These are phyloP conservation scores for Gossypium gossypioides DNA, from an alignment of 441 rosid species.

Conservation along the genomic window DNA sequence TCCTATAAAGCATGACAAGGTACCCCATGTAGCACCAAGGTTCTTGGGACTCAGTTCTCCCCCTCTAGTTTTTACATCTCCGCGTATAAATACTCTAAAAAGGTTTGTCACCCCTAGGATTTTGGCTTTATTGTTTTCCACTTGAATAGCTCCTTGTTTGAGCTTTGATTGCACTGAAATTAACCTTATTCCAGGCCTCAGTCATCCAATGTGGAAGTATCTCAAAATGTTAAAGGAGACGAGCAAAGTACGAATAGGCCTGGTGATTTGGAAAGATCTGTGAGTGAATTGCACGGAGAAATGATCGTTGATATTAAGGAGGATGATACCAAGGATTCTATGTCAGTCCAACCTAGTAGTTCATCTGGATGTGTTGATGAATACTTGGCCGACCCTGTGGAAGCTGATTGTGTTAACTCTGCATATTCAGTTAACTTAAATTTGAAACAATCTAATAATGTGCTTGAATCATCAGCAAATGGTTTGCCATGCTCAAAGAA, in stretches of 20 bases:
- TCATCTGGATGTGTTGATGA: slow-evolving; percentile 33
- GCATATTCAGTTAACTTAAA: slow-evolving; percentile 1
- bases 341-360: slow-evolving; percentile 24
- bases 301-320: slow-evolving; percentile 7
- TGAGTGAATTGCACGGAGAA: background rate
- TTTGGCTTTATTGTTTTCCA: background rate
- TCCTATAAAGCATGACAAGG: slow-evolving; percentile 33
- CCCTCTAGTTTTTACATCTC: slow-evolving; percentile 43
- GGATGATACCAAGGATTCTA: slow-evolving; percentile 13
- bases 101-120: slow-evolving; percentile 25
- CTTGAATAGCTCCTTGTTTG: background rate
- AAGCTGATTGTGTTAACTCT: slow-evolving; percentile 27
- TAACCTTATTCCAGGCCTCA: slow-evolving; percentile 25
- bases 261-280: slow-evolving; percentile 18
- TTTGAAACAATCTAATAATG: slow-evolving; percentile 11
- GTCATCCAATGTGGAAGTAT: slow-evolving; percentile 13
- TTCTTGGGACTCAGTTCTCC: slow-evolving; percentile 36
- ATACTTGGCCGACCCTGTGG: slow-evolving; percentile 33
- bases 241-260: slow-evolving; percentile 4
- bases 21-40: slow-evolving; percentile 26
- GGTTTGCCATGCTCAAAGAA: slow-evolving; percentile 4
- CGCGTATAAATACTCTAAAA: slow-evolving; percentile 21
- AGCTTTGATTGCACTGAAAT: slow-evolving; percentile 2
- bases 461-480: slow-evolving; percentile 17
- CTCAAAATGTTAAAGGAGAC: slow-evolving; percentile 9